Evolutionary conservation across 2,329 filamentous ascomycete species (phyloP).

Genomic region (Ampelomyces quisqualis): DNA sequence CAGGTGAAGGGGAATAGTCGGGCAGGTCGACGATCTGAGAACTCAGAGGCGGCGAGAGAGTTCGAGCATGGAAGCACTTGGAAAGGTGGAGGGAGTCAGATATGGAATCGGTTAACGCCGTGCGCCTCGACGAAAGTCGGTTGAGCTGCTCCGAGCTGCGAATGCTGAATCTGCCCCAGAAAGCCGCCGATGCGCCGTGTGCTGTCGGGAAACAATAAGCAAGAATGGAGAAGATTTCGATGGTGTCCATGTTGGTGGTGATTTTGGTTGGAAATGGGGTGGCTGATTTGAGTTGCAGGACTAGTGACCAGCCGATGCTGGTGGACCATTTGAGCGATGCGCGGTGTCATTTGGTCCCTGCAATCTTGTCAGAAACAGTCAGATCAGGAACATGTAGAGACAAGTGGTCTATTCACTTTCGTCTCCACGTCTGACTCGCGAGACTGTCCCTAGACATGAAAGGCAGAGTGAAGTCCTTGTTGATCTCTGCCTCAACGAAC

Average conservation of each 20-base stretch:
- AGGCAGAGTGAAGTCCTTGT: constrained; percentile 59
- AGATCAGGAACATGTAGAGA: constrained; percentile 20
- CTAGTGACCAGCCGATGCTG: constrained; percentile 15
- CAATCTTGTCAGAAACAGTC: constrained; percentile 29
- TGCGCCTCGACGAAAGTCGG: constrained; percentile 26
- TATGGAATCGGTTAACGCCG: constrained; percentile 28
- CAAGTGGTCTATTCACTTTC: constrained; percentile 40
- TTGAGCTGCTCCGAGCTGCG: constrained; percentile 17
- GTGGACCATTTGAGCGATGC: constrained; percentile 15
- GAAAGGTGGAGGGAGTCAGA: constrained; percentile 12
- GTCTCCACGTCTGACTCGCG: constrained; percentile 40
- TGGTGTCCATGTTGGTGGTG: constrained; percentile 27
- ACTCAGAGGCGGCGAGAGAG: background rate
- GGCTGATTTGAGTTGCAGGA: constrained; percentile 10
- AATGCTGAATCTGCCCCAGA: constrained; percentile 26
- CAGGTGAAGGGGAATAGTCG: constrained; percentile 26
- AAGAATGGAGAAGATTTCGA: constrained; percentile 41
- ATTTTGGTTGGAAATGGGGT: constrained; percentile 11
- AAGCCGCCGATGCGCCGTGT: constrained; percentile 34
- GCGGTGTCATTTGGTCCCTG: constrained; percentile 25
- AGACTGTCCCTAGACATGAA: constrained; percentile 39
- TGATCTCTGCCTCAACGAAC: constrained; percentile 75
- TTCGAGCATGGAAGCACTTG: too few relatives aligned
- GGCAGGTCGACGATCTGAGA: background rate
- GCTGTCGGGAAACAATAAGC: constrained; percentile 41